phyloP scores from a whole-genome alignment of 805 yeast species.

The Yarrowia sp. region DNA sequence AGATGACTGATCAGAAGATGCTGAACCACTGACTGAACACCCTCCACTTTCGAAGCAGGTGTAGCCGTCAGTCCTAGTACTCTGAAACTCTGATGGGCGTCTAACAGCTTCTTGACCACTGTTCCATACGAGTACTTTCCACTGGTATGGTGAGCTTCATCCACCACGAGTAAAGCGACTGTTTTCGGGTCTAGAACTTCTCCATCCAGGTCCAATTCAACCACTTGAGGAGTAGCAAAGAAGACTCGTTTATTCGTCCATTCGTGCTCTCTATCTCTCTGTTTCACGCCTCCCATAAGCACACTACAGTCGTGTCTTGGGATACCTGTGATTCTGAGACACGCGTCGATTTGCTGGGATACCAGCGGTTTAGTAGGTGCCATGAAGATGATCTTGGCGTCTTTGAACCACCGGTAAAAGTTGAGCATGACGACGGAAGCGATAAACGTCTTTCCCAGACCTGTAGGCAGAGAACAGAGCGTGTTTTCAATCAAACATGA shows the following conservation, averaged over 20 bases:
- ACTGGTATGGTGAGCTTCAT: conserved; percentile 94
- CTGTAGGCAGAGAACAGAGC: conserved; percentile 94
- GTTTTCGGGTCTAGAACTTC: conserved; percentile 80
- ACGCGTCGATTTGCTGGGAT: conserved; percentile 94
- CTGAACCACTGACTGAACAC: conserved; percentile 83
- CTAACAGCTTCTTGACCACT: conserved; percentile 70
- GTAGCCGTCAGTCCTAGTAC: conserved; percentile 93
- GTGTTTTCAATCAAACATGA: conserved; percentile 75
- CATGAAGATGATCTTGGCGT: conserved; percentile 84
- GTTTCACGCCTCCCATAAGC: conserved; percentile 58
- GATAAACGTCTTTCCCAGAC: conserved; percentile 95
- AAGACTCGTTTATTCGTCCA: conserved; percentile 83
- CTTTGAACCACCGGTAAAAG: conserved; percentile 82
- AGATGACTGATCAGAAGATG: conserved; percentile 76
- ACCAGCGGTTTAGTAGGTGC: conserved; percentile 98
- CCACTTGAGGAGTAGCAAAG: conserved; percentile 95
- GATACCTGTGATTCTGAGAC: conserved; percentile 84
- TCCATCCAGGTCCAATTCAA: conserved; percentile 81
- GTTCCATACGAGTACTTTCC: conserved; percentile 90
- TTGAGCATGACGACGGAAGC: conserved; percentile 94
- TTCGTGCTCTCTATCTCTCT: conserved; percentile 66
- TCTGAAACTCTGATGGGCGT: conserved; percentile 72
- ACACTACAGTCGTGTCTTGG: conserved; percentile 80
- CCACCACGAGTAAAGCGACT: conserved; percentile 79
- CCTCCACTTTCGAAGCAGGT: conserved; percentile 86